These are phyloP conservation scores for Leccinum pellstonianum DNA, from an alignment of 768 basidiomycete genomes.

Conservation along the genomic window DNA sequence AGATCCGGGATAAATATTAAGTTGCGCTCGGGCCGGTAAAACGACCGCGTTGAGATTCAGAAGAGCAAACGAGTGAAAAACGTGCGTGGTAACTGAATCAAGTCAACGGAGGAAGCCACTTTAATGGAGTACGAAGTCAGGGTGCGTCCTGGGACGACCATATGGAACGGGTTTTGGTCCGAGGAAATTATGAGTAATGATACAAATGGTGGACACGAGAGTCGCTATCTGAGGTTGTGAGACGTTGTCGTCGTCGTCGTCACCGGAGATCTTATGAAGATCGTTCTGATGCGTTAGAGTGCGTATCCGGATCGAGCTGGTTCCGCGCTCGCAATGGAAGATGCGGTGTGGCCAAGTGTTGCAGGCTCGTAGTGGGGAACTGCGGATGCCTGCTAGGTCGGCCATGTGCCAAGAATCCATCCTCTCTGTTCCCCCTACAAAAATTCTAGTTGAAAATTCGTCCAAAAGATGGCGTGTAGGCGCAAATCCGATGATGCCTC, in stretches of 20 bases:
- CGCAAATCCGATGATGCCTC: conserved; percentile 30
- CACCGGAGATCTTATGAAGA: conserved; percentile 26
- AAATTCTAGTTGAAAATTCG: conserved; percentile 27
- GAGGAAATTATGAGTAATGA: conserved; percentile 37
- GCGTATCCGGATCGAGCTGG: conserved; percentile 20
- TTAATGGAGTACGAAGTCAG: conserved; percentile 23
- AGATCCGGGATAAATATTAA: conserved; percentile 30
- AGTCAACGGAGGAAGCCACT: conserved; percentile 14
- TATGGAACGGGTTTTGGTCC: conserved; percentile 20
- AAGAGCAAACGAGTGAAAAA: conserved; percentile 12
- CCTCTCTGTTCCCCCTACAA: conserved; percentile 10
- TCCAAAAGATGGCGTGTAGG: conserved; percentile 25
- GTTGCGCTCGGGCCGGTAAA: conserved; percentile 13
- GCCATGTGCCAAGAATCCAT: conserved; percentile 20
- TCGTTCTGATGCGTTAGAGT: conserved; percentile 19
- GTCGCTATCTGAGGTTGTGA: conserved; percentile 18
- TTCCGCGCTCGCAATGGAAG: conserved; percentile 26
- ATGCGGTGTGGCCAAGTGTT: conserved; percentile 10
- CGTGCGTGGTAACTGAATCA: conserved; percentile 17
- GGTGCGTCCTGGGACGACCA: conserved; percentile 23
- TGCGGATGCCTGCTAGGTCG: conserved; percentile 13
- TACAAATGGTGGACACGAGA: conserved; percentile 19
- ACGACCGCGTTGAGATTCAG: conserved; percentile 19
- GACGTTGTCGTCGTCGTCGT: conserved; percentile 9
- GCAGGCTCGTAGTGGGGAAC: conserved; percentile 6